These are phyloP conservation scores for Capsella rubella DNA, from an alignment of 441 rosid genomes.

Conservation along the genomic window DNA sequence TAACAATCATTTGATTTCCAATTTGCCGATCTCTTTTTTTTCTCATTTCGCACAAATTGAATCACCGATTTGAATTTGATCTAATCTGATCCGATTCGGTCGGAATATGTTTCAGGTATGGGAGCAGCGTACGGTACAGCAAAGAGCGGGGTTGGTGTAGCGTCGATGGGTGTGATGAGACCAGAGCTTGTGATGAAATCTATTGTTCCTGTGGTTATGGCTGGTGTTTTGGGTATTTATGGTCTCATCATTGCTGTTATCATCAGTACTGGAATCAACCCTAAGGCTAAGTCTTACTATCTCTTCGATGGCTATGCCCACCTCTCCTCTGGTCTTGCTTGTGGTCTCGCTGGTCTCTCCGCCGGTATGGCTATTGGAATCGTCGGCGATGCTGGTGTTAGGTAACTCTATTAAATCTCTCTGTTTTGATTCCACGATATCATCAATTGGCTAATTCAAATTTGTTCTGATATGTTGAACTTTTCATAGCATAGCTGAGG, in stretches of 20 bases:
- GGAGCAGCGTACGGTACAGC: constrained; percentile 31
- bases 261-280: constrained; percentile 59
- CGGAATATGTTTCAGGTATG: neutral
- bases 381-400: constrained; percentile 59
- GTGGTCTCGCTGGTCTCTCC: constrained; percentile 53
- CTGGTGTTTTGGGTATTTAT: constrained; percentile 59
- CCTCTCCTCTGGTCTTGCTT: constrained; percentile 52
- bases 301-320: constrained; percentile 54
- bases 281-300: constrained; percentile 55
- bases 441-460: neutral
- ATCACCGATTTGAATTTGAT: neutral
- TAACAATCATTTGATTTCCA: constrained; percentile 25
- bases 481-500: neutral
- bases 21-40: neutral
- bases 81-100: neutral
- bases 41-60: neutral
- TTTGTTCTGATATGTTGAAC: neutral
- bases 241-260: constrained; percentile 56
- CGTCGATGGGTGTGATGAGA: constrained; percentile 62
- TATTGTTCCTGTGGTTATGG: constrained; percentile 59
- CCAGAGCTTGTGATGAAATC: constrained; percentile 61
- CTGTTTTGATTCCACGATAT: neutral
- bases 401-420: constrained; percentile 31
- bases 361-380: constrained; percentile 59
- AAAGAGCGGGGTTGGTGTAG: constrained; percentile 50